These are phyloP conservation scores for Ascochyta viciae-villosae DNA, from an alignment of 2,329 filamentous ascomycete genomes.

Conservation along the genomic window DNA sequence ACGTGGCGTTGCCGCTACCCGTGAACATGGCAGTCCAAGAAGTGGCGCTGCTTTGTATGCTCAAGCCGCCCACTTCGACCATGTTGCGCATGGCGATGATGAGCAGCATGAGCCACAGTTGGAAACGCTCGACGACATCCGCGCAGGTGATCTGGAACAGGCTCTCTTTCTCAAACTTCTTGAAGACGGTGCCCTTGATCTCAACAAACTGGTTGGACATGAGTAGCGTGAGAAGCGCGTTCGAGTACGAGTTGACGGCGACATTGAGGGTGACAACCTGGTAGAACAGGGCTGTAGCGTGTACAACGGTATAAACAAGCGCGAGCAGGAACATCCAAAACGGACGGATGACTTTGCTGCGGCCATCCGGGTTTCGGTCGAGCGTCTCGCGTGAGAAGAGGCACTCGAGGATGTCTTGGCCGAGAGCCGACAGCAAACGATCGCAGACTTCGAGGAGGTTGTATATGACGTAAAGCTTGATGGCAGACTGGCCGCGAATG, in stretches of 20 bases:
- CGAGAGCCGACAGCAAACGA: slow-evolving; percentile 85
- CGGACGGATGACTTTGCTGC: slow-evolving; percentile 88
- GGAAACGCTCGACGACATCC: slow-evolving; percentile 95
- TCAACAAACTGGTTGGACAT: slow-evolving; percentile 99
- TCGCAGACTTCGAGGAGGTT: slow-evolving; percentile 95
- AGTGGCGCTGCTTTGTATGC: slow-evolving; percentile 51
- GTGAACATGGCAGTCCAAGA: slow-evolving; percentile 42
- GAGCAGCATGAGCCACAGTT: slow-evolving; percentile 95
- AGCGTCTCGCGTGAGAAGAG: slow-evolving; percentile 92
- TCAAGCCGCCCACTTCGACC: slow-evolving; percentile 90
- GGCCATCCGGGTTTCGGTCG: slow-evolving; percentile 83
- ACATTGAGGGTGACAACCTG: slow-evolving; percentile 98
- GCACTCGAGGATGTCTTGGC: slow-evolving; percentile 95
- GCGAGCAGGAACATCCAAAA: slow-evolving; percentile 91
- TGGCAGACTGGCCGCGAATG: slow-evolving; percentile 92
- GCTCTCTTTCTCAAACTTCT: slow-evolving; percentile 98
- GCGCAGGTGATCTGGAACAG: slow-evolving; percentile 95
- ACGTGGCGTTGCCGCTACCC: slow-evolving; percentile 56
- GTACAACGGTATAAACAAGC: slow-evolving; percentile 84
- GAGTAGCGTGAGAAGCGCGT: slow-evolving; percentile 87
- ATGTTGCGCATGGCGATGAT: slow-evolving; percentile 97
- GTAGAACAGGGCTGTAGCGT: slow-evolving; percentile 90
- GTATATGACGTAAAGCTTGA: slow-evolving; percentile 99
- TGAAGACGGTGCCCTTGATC: slow-evolving; percentile 98
- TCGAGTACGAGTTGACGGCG: slow-evolving; percentile 97